Conservation (phyloP, 495 filamentous ascomycete species). For the Penicilliopsis zonata region DNA sequence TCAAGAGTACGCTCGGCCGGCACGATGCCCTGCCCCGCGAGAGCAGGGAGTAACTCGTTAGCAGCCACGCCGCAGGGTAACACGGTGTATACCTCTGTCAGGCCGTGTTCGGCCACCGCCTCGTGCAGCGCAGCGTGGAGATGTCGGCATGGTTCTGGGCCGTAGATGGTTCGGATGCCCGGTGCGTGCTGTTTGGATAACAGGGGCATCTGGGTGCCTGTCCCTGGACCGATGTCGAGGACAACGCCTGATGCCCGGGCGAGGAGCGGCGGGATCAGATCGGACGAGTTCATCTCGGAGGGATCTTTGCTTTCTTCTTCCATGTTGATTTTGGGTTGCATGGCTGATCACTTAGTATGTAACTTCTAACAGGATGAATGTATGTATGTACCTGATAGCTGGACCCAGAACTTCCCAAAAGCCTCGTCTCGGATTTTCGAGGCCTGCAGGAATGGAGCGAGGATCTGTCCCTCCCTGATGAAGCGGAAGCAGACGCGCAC, state of each 20-base stretch:
- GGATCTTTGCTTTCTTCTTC: too few species aligned
- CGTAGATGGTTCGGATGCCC: conserved; percentile 46
- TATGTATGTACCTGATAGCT: too few species aligned
- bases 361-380: too few species aligned
- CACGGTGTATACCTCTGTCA: conserved; percentile 51
- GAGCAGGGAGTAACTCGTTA: conserved; percentile 20
- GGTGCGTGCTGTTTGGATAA: conserved; percentile 26
- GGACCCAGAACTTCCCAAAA: conserved; percentile 32
- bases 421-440: conserved; percentile 26
- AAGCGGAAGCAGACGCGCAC: conserved; percentile 18
- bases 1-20: conserved; percentile 1
- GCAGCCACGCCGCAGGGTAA: conserved; percentile 50
- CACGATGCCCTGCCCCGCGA: conserved; percentile 29
- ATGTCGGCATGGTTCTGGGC: conserved; percentile 51
- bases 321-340: too few species aligned
- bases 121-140: conserved; percentile 39
- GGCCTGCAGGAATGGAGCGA: conserved; percentile 24
- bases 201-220: conserved; percentile 36
- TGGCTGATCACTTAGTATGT: too few species aligned
- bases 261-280: conserved; percentile 28
- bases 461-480: conserved; percentile 21
- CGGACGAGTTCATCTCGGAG: too few species aligned
- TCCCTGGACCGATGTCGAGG: conserved; percentile 39
- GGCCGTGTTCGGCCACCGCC: conserved; percentile 32
- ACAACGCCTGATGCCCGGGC: conserved; percentile 24